Conservation (phyloP, 2,329 filamentous ascomycete species). For the Monilinia fructicola region DNA sequence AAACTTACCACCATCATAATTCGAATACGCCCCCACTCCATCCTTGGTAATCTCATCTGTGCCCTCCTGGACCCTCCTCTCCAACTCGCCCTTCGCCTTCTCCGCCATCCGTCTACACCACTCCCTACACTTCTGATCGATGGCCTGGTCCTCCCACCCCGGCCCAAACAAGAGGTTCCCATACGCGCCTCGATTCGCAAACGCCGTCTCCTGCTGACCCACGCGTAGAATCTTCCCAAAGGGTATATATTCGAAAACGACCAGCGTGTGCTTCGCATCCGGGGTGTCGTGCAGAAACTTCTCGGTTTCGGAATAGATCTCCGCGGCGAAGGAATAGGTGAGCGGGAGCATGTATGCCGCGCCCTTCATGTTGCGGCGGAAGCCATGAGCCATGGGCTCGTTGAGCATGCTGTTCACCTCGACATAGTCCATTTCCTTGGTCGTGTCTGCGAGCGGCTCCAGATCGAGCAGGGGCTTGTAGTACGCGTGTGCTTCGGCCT, state of each 20-base stretch:
- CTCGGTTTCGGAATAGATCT: slow-evolving; percentile 37
- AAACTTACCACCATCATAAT: slow-evolving; percentile 25
- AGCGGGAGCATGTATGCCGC: slow-evolving; percentile 21
- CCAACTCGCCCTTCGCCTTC: slow-evolving; percentile 25
- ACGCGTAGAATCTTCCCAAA: slow-evolving; percentile 31
- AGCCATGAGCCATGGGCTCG: slow-evolving; percentile 26
- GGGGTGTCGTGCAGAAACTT: slow-evolving; percentile 36
- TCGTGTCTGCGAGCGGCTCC: slow-evolving; percentile 36
- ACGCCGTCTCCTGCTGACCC: slow-evolving; percentile 32
- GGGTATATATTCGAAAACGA: slow-evolving; percentile 31
- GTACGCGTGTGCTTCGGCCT: slow-evolving; percentile 36
- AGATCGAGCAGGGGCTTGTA: slow-evolving; percentile 39
- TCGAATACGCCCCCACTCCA: slow-evolving; percentile 21
- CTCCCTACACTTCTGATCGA: slow-evolving; percentile 28
- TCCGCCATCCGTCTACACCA: slow-evolving; percentile 30
- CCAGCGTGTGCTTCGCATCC: slow-evolving; percentile 29
- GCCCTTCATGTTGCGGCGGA: slow-evolving; percentile 24
- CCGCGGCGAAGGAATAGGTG: slow-evolving; percentile 21
- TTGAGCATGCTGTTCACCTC: slow-evolving; percentile 42
- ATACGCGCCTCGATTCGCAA: slow-evolving; percentile 37
- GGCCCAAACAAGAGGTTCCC: slow-evolving; percentile 35
- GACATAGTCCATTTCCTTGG: slow-evolving; percentile 39
- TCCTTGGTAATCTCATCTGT: slow-evolving; percentile 22
- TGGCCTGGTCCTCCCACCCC: slow-evolving; percentile 35
- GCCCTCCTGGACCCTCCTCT: slow-evolving; percentile 20